Base-by-base conservation (phyloP, 2,329 filamentous ascomycete species). In the Neopestalotiopsis sp. region DNA sequence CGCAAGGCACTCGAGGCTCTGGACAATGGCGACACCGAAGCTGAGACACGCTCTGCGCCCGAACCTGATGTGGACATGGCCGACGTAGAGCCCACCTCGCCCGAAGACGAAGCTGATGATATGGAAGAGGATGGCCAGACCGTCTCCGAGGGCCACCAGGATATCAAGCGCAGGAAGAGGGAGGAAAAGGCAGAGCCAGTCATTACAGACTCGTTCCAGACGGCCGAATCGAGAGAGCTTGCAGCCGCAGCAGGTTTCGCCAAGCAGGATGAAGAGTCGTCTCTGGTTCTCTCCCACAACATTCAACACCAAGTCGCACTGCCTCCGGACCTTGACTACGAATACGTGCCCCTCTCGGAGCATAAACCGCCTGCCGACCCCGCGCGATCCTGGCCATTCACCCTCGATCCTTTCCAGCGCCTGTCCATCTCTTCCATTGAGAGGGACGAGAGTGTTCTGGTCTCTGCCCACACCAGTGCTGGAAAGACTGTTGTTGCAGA, bases 401-500 rank as follows among this genome's bases (percentile, higher is more conserved):
- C 93, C 68, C 90, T 99, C 70, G 96, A 99, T 85, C 96, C 96
- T 65, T 99, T 99, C 87, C 96, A 99, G 83, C 94, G 95, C 77
- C 88, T 98, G 65, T 94, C 96, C 0, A 94, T 99, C 70, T 91
- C 94, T 7, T 98, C 95, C 1, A 99, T 99, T 72, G 93, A 99
- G 83, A 89, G 96, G 72, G 95, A 95, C 67, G 96, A 99, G 85
- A 98, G 95, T 84, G 94, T 99, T 0, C 84, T 99, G 64, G 96
- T 99, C 2, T 98, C 97, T 17, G 96, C 96, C 66, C 96, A 99
- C 82, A 99, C 96, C 7, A 96, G 93, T 86, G 96, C 96, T 49
- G 96, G 96, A 82, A 99, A 99, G 83, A 99, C 96, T 0, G 97
- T 99, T 7, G 95, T 98, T 59, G 96, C 96, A 71, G 96, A 99